Evolutionary conservation across 2,329 filamentous ascomycete species (phyloP), one percentile per base, ranked within the genome.

Genomic region (Aspergillus felis): DNA sequence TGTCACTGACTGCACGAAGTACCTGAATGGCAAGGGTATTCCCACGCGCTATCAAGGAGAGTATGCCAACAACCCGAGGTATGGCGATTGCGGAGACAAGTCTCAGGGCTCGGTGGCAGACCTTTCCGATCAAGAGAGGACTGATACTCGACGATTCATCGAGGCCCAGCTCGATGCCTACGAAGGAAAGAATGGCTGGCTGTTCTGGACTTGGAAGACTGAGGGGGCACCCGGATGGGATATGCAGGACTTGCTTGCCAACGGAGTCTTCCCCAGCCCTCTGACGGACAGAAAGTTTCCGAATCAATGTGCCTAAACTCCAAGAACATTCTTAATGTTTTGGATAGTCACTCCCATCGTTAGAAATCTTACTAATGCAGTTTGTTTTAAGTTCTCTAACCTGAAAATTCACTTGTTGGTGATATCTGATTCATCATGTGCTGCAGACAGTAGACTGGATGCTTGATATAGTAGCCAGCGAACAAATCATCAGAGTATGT

Each of bases 31-130:
- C 44, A 82, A 81, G 57, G 81, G 81, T 2, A 72, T 83, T 47
- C 86, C 85, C 12, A 79, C 85, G 8, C 79, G 87, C 38, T 86
- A 84, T 58, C 76, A 79, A 48, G 85, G 84, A 14, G 80, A 79
- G 2, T 83, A 78, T 62, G 68, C 75, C 0, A 78, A 74, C 32
- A 81, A 75, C 51, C 64, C 68, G 0, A 78, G 74, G 53, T 75
- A 85, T 25, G 84, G 84, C n/a, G 77, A 75, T 57, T 89, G 86
- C 69, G 73, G 66, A 3, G 78, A 74, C 59, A 82, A 80, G 62
- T 75, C 77, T 64, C 72, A 79, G 27, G 76, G 76, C 20, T 74
- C 78, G 20, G 84, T 85, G 74, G 68, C 72, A 2, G 70, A 59
- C 1, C 73, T 81, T 58, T 66, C 71, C 24, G 61, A 64, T 1